These are phyloP conservation scores for Lablab purpureus DNA, from an alignment of 306 rosid genomes.

Conservation along the genomic window DNA sequence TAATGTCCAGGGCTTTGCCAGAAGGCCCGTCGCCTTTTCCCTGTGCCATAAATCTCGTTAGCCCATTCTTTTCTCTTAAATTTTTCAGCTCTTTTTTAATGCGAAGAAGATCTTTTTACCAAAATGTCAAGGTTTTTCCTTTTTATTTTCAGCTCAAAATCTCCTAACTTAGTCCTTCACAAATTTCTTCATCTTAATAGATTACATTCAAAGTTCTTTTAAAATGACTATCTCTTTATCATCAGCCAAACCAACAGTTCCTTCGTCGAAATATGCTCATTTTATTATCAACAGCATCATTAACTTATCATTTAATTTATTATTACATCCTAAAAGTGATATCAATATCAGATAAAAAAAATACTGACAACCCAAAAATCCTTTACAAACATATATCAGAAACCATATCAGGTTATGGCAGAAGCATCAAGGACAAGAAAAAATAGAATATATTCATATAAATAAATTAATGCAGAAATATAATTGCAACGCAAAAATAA, in stretches of 20 bases:
- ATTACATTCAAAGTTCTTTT: conserved; percentile 1
- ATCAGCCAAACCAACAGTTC: conserved; percentile 8
- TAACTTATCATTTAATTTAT: conserved; percentile 15
- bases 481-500: no score
- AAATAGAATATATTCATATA: no score
- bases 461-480: no score
- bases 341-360: no score
- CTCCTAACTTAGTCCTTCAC: not conserved
- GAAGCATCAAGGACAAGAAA: no score
- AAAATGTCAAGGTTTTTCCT: not conserved
- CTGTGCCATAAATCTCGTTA: conserved; percentile 5
- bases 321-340: conserved; percentile 23
- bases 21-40: not conserved
- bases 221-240: conserved; percentile 18
- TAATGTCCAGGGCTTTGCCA: conserved; percentile 7
- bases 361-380: no score
- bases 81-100: conserved; percentile 9
- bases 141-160: not conserved
- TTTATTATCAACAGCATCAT: not conserved
- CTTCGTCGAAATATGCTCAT: conserved; percentile 4
- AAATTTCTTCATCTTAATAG: not conserved
- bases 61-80: conserved; percentile 4
- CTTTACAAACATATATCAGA: no score
- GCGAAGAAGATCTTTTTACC: not conserved
- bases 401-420: no score